phyloP scores from a whole-genome alignment of 1,284 basidiomycete species.

The Cutaneotrichosporon cavernicola region DNA sequence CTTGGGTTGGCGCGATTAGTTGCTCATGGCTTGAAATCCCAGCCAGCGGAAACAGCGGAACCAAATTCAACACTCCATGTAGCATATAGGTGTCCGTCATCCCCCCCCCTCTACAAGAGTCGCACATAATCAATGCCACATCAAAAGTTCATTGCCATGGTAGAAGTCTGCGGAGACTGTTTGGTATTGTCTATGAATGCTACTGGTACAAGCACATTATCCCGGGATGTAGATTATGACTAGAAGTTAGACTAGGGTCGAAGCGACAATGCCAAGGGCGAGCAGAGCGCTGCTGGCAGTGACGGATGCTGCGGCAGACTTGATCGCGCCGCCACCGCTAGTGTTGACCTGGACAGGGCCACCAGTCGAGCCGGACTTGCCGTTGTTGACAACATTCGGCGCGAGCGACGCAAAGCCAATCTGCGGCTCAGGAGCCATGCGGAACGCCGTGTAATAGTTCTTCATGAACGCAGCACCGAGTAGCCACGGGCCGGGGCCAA shows the following conservation, averaged over 20 bases:
- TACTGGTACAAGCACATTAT: conserved; percentile 1
- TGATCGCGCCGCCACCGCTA: not conserved
- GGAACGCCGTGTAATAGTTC: conserved; percentile 21
- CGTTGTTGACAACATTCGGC: conserved; percentile 3
- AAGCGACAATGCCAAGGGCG: not conserved
- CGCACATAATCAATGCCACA: not conserved
- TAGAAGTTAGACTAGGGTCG: not conserved
- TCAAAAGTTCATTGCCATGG: not conserved
- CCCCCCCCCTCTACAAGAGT: too few species aligned
- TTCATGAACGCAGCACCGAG: conserved; percentile 22
- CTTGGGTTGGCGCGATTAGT: not conserved
- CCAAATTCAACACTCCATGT: not conserved
- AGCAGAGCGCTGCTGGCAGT: not conserved
- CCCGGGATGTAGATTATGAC: not conserved
- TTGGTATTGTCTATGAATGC: not conserved
- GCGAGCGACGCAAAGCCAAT: conserved; percentile 26
- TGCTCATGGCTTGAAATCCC: not conserved
- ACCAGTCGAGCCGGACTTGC: conserved; percentile 1
- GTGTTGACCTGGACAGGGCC: not conserved
- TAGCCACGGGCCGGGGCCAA: conserved; percentile 27
- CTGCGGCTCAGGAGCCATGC: conserved; percentile 7
- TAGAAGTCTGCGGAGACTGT: not conserved
- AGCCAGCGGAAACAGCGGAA: not conserved
- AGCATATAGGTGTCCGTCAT: not conserved
- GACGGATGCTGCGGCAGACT: not conserved